phyloP scores from a whole-genome alignment of 2,329 filamentous ascomycete species.

The Exophiala phaeomuriformis region DNA sequence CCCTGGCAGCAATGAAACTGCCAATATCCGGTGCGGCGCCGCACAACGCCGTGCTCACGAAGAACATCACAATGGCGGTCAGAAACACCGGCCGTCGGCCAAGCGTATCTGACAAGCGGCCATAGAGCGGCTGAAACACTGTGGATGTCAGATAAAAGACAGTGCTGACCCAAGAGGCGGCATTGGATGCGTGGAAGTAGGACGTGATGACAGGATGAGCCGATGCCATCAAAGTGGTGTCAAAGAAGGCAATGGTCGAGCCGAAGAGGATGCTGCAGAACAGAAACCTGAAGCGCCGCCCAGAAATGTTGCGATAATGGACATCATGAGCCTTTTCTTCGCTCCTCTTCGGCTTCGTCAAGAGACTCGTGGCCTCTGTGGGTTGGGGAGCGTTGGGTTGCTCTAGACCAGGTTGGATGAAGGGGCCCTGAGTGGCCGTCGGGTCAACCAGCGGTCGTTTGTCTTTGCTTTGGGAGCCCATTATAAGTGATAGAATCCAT shows the following conservation, averaged over 20 bases:
- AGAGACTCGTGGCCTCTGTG: constrained; percentile 13
- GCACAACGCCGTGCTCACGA: constrained; percentile 61
- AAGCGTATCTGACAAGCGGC: constrained; percentile 65
- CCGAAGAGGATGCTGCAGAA: constrained; percentile 53
- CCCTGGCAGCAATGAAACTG: constrained; percentile 63
- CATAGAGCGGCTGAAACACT: constrained; percentile 66
- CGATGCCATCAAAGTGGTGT: constrained; percentile 74
- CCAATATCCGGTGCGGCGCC: constrained; percentile 59
- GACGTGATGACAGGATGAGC: constrained; percentile 75
- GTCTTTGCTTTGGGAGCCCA: not conserved
- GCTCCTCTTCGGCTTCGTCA: not conserved
- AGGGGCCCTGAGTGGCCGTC: not conserved
- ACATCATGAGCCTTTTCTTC: constrained; percentile 3
- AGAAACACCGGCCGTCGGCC: constrained; percentile 57
- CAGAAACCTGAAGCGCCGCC: constrained; percentile 53
- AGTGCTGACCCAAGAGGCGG: constrained; percentile 75
- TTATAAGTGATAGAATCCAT: not conserved
- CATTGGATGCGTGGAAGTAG: constrained; percentile 69
- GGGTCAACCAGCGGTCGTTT: constrained; percentile 4
- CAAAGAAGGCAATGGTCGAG: constrained; percentile 57
- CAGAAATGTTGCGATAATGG: constrained; percentile 17
- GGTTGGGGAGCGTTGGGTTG: not conserved
- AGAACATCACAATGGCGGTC: constrained; percentile 55
- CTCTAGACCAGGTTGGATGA: not conserved
- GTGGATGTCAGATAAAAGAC: constrained; percentile 71